Conservation (phyloP, 768 basidiomycete genomes). For the Phylloporus sp. region DNA sequence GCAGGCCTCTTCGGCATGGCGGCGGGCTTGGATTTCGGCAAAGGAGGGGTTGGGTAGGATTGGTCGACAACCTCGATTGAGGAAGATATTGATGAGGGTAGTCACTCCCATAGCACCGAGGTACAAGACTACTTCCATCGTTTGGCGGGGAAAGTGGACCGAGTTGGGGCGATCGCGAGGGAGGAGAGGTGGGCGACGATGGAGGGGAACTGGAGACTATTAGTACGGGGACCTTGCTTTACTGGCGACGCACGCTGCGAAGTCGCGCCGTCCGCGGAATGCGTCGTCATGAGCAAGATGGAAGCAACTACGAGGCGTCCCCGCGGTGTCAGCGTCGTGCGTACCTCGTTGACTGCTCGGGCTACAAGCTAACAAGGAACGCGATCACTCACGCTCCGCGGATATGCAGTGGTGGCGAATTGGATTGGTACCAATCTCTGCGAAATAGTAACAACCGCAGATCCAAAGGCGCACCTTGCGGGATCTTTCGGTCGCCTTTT, state of each 20-base stretch:
- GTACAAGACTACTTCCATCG: neutral
- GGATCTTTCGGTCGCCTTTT: too few species aligned
- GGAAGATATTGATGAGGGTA: neutral
- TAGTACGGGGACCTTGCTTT: neutral
- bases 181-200: neutral
- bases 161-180: neutral
- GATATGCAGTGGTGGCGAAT: too few species aligned
- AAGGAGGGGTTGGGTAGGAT: neutral
- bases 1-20: neutral
- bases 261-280: neutral
- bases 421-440: too few species aligned
- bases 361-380: too few species aligned
- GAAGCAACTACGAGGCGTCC: neutral
- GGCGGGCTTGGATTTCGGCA: neutral
- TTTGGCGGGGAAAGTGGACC: neutral
- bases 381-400: too few species aligned
- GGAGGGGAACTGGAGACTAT: neutral
- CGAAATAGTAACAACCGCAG: too few species aligned
- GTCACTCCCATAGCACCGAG: neutral
- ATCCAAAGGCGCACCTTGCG: too few species aligned
- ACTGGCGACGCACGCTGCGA: neutral
- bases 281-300: neutral
- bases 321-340: neutral
- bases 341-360: neutral
- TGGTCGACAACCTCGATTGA: neutral